A percentile compares a stretch with the other conserved stretches of the same genome.
phyloP scores from a whole-genome alignment of 805 yeast genomes.

The Starmerella davenportii region DNA sequence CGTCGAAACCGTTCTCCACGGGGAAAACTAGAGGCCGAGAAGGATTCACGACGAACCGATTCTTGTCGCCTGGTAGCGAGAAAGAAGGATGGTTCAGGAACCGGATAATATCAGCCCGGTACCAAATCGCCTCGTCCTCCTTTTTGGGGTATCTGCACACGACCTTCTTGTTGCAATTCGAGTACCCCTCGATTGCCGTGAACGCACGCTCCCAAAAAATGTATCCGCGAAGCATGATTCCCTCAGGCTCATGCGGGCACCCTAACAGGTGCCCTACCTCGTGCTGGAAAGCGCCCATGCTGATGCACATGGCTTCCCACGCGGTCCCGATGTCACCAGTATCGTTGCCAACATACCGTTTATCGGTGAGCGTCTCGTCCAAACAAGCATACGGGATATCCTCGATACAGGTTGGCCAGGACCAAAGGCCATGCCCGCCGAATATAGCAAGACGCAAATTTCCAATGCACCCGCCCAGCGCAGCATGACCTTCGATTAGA shows the following conservation, averaged over 20 bases:
- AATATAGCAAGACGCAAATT: constrained; percentile 66
- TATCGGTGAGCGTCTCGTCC: constrained; percentile 50
- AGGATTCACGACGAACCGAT: constrained; percentile 15
- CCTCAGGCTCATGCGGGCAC: constrained; percentile 78
- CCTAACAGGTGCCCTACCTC: constrained; percentile 86
- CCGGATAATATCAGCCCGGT: constrained; percentile 58
- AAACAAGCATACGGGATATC: constrained; percentile 48
- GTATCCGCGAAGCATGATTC: constrained; percentile 83
- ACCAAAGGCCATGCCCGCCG: constrained; percentile 79
- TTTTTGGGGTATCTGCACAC: constrained; percentile 29
- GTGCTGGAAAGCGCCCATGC: constrained; percentile 87
- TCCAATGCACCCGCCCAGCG: constrained; percentile 74
- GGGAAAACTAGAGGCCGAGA: constrained; percentile 31
- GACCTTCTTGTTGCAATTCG: constrained; percentile 19
- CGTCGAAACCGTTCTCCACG: constrained; percentile 29
- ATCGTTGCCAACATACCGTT: constrained; percentile 75
- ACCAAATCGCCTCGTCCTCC: constrained; percentile 70
- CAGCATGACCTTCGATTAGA: constrained; percentile 72
- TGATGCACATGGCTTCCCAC: constrained; percentile 78
- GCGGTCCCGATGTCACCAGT: constrained; percentile 63
- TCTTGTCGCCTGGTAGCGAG: constrained; percentile 33
- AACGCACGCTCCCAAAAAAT: constrained; percentile 65
- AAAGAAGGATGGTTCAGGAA: constrained; percentile 71
- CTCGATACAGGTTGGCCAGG: constrained; percentile 81
- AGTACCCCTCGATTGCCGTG: constrained; percentile 47